phyloP scores from a whole-genome alignment of 2,329 filamentous ascomycete genomes.

The Neofusicoccum sp. region DNA sequence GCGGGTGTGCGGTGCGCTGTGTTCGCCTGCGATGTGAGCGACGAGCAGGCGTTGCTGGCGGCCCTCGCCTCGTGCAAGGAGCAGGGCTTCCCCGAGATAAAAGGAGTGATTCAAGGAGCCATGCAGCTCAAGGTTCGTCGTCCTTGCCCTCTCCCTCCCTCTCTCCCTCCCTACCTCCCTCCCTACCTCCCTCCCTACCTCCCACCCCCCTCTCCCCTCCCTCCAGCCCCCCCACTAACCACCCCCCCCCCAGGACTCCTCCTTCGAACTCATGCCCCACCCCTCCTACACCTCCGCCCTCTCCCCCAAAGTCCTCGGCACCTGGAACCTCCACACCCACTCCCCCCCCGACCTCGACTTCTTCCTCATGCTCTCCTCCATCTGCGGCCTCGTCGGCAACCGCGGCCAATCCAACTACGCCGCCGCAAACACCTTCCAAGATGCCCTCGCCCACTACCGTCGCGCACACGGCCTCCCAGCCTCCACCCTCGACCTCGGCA shows the following conservation, averaged over 20 bases:
- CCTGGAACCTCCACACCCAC: conserved; percentile 29
- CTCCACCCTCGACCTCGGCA: conserved; percentile 25
- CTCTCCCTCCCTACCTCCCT: too few relatives aligned
- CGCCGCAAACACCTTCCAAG: conserved; percentile 33
- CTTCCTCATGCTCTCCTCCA: conserved; percentile 31
- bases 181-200: too few relatives aligned
- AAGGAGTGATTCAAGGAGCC: conserved; percentile 31
- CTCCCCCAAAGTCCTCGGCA: conserved; percentile 32
- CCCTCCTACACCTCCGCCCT: conserved; percentile 21
- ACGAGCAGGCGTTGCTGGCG: not conserved
- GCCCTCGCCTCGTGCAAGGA: not conserved
- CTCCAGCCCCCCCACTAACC: conserved; percentile 15
- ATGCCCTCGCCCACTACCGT: conserved; percentile 30
- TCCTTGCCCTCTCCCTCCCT: too few relatives aligned
- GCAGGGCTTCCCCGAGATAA: conserved; percentile 22
- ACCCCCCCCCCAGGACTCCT: not conserved
- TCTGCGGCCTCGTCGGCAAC: conserved; percentile 23
- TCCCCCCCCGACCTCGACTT: conserved; percentile 28
- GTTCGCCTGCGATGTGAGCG: conserved; percentile 6
- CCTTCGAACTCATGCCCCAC: conserved; percentile 20
- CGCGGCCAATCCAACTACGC: conserved; percentile 32
- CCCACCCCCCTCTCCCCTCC: too few relatives aligned
- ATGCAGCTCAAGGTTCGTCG: conserved; percentile 28
- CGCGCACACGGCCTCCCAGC: conserved; percentile 23
- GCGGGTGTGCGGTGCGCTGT: not conserved